A percentile compares a stretch with the other conserved stretches of the same genome.
These are phyloP conservation scores for Sporothrix pseudoabietina DNA, from an alignment of 2,329 filamentous ascomycete species.

Conservation along the genomic window DNA sequence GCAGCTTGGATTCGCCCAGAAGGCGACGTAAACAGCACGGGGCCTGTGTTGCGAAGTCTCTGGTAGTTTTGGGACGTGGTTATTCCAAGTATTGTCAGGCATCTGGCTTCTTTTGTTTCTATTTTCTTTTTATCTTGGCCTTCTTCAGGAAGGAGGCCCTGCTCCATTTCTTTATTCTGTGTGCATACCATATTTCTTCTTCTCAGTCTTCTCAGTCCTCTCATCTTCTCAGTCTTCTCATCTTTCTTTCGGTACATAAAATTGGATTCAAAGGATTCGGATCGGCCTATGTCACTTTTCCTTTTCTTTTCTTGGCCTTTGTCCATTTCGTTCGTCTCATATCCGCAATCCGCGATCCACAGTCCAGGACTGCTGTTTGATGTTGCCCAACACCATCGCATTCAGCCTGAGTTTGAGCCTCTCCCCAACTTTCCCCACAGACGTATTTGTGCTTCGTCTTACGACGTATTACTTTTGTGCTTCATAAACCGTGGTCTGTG, in stretches of 20 bases:
- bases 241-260: slow-evolving; percentile 7
- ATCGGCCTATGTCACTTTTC: not conserved
- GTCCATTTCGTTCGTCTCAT: not conserved
- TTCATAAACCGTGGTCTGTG: not conserved
- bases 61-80: not conserved
- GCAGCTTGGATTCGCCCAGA: slow-evolving; percentile 47
- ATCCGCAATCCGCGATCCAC: not conserved
- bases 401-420: slow-evolving; percentile 9
- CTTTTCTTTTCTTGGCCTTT: not conserved
- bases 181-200: not conserved
- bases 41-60: not conserved
- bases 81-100: not conserved
- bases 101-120: not conserved
- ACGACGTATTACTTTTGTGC: not conserved
- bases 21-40: slow-evolving; percentile 1
- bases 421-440: not conserved
- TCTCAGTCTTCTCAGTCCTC: not conserved
- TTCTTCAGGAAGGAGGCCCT: not conserved
- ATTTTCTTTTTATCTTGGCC: not conserved
- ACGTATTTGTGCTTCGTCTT: not conserved
- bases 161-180: not conserved
- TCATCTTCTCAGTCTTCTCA: not conserved
- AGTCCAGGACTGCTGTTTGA: not conserved
- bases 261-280: not conserved
- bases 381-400: not conserved